A percentile compares a stretch with the other conserved stretches of the same genome.
These are phyloP conservation scores for Mycena leptocephala DNA, from an alignment of 768 basidiomycete genomes.

Conservation along the genomic window DNA sequence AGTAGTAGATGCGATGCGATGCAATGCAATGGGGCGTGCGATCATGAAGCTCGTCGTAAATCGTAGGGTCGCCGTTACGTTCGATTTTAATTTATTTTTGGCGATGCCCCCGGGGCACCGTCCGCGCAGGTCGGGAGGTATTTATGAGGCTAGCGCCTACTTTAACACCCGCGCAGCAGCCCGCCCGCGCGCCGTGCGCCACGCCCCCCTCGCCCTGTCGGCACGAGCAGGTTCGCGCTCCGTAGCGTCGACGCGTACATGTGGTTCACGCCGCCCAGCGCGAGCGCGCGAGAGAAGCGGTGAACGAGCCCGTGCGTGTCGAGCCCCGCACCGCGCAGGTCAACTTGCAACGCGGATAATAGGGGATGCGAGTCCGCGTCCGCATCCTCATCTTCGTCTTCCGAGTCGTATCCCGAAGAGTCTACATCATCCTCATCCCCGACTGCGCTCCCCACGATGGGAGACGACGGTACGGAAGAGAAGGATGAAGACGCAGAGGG, in stretches of 20 bases:
- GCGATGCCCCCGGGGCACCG: neutral
- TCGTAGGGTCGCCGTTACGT: neutral
- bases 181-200: slow-evolving; percentile 68
- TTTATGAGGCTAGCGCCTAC: neutral
- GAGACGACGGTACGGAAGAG: slow-evolving; percentile 7
- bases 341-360: slow-evolving; percentile 70
- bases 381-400: slow-evolving; percentile 51
- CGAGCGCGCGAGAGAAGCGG: slow-evolving; percentile 81
- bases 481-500: slow-evolving; percentile 1
- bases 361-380: slow-evolving; percentile 28
- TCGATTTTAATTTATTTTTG: neutral
- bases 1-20: slow-evolving; percentile 8
- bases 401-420: slow-evolving; percentile 1
- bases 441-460: slow-evolving; percentile 55
- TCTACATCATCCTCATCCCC: slow-evolving; percentile 45
- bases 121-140: neutral
- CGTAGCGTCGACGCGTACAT: slow-evolving; percentile 91
- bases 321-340: slow-evolving; percentile 71
- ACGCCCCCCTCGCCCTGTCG: slow-evolving; percentile 31
- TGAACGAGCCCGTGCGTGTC: slow-evolving; percentile 88
- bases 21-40: neutral
- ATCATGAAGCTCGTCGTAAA: slow-evolving; percentile 5
- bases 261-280: slow-evolving; percentile 83
- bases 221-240: slow-evolving; percentile 84
- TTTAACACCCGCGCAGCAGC: slow-evolving; percentile 72